A percentile compares a stretch with the other conserved stretches of the same genome.
Conservation (phyloP, 768 basidiomycete genomes). For the Russula brevipes region DNA sequence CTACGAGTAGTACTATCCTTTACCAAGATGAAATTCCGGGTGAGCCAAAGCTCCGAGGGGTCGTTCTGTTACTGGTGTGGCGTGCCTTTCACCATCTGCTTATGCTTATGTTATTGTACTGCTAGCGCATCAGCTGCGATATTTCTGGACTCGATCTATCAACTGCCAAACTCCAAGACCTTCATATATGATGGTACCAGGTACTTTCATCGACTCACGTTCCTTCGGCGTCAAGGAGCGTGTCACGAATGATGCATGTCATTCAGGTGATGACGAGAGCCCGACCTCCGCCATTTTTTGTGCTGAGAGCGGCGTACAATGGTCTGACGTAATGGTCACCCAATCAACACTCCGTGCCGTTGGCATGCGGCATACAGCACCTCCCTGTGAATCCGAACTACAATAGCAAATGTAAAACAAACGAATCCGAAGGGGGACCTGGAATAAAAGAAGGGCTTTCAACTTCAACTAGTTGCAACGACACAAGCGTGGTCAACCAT, state of each 20-base stretch:
- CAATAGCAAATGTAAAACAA: too few relatives aligned
- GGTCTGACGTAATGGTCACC: too few relatives aligned
- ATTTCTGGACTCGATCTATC: constrained; percentile 1
- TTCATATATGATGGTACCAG: neutral
- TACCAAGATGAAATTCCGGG: neutral
- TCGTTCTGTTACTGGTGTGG: too few relatives aligned
- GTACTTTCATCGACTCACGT: neutral
- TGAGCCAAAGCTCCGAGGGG: neutral
- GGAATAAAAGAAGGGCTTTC: too few relatives aligned
- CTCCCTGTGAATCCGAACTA: too few relatives aligned
- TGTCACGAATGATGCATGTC: neutral
- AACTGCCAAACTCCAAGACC: neutral
- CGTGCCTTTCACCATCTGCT: neutral
- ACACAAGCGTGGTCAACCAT: neutral
- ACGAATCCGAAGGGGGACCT: too few relatives aligned
- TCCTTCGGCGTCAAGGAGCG: neutral
- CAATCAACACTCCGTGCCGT: too few relatives aligned
- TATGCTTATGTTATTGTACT: neutral
- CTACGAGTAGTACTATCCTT: neutral
- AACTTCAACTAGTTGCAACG: too few relatives aligned
- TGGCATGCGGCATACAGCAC: too few relatives aligned
- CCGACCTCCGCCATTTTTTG: too few relatives aligned
- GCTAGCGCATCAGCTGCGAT: neutral
- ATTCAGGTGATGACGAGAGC: too few relatives aligned
- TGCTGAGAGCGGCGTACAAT: too few relatives aligned